A percentile compares a stretch with the other conserved stretches of the same genome.
Conservation (phyloP, 306 rosid species). For the Cyclanthera cordifolia region DNA sequence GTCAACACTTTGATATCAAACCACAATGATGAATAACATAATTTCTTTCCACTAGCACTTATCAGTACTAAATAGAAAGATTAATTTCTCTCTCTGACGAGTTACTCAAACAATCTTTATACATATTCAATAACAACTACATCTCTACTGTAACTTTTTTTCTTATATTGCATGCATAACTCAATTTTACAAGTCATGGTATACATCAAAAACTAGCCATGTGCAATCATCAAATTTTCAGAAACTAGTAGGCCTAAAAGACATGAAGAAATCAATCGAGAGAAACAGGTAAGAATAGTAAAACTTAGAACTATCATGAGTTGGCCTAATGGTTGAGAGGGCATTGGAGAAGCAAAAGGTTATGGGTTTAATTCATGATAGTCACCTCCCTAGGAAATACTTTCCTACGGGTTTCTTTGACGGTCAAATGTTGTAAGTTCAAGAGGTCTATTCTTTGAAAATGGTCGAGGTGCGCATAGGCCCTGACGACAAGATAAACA, state of each 20-base stretch:
- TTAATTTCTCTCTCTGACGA: no score
- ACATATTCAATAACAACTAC: not conserved
- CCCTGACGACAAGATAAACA: no score
- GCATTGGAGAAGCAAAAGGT: no score
- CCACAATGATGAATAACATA: not conserved
- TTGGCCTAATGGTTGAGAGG: no score
- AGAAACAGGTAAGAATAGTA: not conserved
- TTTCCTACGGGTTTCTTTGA: no score
- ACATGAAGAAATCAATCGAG: not conserved
- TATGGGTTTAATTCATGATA: no score
- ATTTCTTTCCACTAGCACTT: not conserved
- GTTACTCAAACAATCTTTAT: not conserved
- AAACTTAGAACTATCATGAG: no score
- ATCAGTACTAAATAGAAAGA: not conserved
- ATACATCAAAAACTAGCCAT: not conserved
- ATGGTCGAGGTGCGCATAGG: no score
- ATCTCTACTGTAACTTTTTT: not conserved
- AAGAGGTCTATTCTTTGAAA: no score
- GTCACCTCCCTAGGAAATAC: no score
- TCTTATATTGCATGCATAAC: not conserved
- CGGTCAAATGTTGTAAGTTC: no score
- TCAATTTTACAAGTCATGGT: not conserved
- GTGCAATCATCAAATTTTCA: not conserved
- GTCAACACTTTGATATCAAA: not conserved
- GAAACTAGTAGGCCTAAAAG: not conserved